Evolutionary conservation across 2,329 filamentous ascomycete genomes (phyloP).

Genomic region (Arachnopeziza araneosa): DNA sequence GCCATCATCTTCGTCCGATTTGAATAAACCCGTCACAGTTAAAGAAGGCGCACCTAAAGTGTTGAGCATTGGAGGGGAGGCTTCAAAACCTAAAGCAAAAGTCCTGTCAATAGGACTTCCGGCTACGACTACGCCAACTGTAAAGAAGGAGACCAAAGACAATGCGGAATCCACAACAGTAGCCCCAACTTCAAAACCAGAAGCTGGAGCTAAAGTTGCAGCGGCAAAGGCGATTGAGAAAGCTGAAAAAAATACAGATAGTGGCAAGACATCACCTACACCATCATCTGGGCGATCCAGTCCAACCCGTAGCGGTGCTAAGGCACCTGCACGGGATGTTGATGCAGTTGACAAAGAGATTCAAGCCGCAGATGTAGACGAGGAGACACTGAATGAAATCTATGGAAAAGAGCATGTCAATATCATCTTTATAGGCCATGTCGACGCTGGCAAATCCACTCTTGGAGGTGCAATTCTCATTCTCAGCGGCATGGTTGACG

Average conservation of each 20-base stretch:
- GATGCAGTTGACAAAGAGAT: slow-evolving; percentile 71
- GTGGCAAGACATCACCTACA: slow-evolving; percentile 73
- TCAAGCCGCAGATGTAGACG: slow-evolving; percentile 64
- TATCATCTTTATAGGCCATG: slow-evolving; percentile 96
- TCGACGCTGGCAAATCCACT: slow-evolving; percentile 97
- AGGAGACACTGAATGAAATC: slow-evolving; percentile 86
- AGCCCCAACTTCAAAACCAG: slow-evolving; percentile 33
- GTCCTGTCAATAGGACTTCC: slow-evolving; percentile 70
- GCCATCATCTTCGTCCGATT: slow-evolving; percentile 38
- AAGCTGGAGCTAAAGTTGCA: slow-evolving; percentile 76
- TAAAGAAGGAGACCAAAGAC: slow-evolving; percentile 47
- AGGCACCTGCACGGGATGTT: slow-evolving; percentile 56
- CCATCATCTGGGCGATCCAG: slow-evolving; percentile 82
- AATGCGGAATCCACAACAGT: slow-evolving; percentile 12
- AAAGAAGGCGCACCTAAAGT: slow-evolving; percentile 59
- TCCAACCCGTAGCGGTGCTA: slow-evolving; percentile 57
- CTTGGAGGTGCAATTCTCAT: slow-evolving; percentile 91
- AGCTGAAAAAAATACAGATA: slow-evolving; percentile 66
- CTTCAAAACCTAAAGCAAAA: slow-evolving; percentile 53
- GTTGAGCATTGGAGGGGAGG: slow-evolving; percentile 55
- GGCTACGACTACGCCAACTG: slow-evolving; percentile 33
- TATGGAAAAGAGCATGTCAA: slow-evolving; percentile 93
- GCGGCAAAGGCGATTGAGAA: slow-evolving; percentile 91
- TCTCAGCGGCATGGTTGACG: slow-evolving; percentile 97
- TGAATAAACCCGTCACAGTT: slow-evolving; percentile 46